Percentiles rank a stretch among this genome's conserved stretches.
Evolutionary conservation across 2,329 filamentous ascomycete species (phyloP).

Genomic region (Aphanocladium album): DNA sequence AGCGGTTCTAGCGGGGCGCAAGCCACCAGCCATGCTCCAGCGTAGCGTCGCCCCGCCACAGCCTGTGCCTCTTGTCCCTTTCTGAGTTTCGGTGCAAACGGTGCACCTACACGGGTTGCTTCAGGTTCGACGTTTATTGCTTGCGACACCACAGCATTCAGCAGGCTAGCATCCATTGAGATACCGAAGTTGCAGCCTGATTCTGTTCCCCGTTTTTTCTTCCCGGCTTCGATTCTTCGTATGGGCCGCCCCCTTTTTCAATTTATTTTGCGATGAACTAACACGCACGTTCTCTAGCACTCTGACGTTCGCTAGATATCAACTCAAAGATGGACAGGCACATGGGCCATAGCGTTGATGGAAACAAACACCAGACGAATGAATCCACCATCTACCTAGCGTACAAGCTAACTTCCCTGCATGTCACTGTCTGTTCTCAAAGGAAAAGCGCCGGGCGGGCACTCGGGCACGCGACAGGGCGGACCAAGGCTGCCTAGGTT

Average conservation of each 20-base stretch:
- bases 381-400: background rate
- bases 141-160: background rate
- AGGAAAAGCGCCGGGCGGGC: background rate
- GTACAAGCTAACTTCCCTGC: background rate
- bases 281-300: background rate
- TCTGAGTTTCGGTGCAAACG: background rate
- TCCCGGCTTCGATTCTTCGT: background rate
- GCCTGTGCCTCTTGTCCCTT: background rate
- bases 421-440: constrained; percentile 4
- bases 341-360: background rate
- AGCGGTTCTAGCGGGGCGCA: background rate
- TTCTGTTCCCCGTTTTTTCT: background rate
- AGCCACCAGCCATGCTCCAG: background rate
- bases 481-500: background rate
- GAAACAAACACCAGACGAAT: background rate
- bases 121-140: background rate
- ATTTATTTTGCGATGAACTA: background rate
- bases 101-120: background rate
- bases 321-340: background rate
- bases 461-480: constrained; percentile 2
- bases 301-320: background rate
- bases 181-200: background rate
- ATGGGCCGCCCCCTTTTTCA: background rate
- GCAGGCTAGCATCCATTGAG: constrained; percentile 7
- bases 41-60: background rate